Percentiles rank a stretch among this genome's conserved stretches.
phyloP scores from a whole-genome alignment of 2,329 filamentous ascomycete genomes.

The Calonectria pauciramosa region DNA sequence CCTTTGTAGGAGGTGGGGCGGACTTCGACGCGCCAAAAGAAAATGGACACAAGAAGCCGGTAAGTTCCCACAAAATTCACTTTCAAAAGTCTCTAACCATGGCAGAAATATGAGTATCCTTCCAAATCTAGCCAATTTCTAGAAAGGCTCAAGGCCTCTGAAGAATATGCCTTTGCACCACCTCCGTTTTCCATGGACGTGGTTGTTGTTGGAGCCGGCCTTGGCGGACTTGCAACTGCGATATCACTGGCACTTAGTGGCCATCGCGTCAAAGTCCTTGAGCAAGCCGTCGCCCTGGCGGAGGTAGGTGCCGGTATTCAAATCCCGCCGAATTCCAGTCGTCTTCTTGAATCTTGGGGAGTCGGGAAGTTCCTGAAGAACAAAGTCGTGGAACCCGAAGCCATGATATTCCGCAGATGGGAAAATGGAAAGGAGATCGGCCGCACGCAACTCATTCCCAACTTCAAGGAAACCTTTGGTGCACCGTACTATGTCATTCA shows the following conservation, averaged over 20 bases:
- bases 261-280: conserved; percentile 55
- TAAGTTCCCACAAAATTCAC: background rate
- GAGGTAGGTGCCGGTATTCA: conserved; percentile 54
- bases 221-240: conserved; percentile 57
- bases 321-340: conserved; percentile 49
- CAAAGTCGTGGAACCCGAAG: conserved; percentile 39
- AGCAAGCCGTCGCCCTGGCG: conserved; percentile 54
- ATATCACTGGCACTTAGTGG: conserved; percentile 53
- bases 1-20: background rate
- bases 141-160: background rate
- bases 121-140: conserved; percentile 16
- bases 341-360: conserved; percentile 50
- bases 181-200: background rate
- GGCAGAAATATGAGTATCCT: conserved; percentile 14
- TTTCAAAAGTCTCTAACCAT: background rate
- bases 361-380: conserved; percentile 33
- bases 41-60: background rate
- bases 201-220: conserved; percentile 55
- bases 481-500: conserved; percentile 53
- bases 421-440: conserved; percentile 45
- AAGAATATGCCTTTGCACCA: background rate
- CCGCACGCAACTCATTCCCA: conserved; percentile 46
- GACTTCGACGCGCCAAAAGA: background rate
- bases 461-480: conserved; percentile 45
- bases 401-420: conserved; percentile 49